Base-by-base conservation (phyloP, 495 filamentous ascomycete genomes). In the Lepidopterella palustris region DNA sequence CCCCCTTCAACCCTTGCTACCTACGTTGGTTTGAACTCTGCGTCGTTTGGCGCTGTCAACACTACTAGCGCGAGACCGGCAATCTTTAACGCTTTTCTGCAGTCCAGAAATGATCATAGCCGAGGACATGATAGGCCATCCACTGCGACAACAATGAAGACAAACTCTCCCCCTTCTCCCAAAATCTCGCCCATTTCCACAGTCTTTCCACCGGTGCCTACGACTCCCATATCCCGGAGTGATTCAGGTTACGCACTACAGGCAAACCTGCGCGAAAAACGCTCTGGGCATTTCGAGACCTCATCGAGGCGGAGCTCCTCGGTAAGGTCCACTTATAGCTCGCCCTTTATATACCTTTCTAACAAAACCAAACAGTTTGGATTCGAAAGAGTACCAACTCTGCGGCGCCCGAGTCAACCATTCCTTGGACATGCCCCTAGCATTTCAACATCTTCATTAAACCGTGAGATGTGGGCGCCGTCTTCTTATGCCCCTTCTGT, bases 401-500 rank as follows among this genome's bases (percentile, higher is more conserved):
- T 87, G 5, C 82, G 91, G 58, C 80, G 92, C 31, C 93, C 93
- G 13, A 95, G 89, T 70, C 79, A 88, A 6, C 89, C 92, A 6
- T 92, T 96, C 78, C 73, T 86, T 23, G 87, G 88, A 59, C 92
- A 96, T 68, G 78, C 85, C 15, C 82, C 89, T 9, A 93, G 87
- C 64, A 72, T 87, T 27, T 95, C 93, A 10, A 90, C 92, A 25
- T 93, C 89, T 9, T 89, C 89, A 4, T 76, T 95, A 57, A 86
- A 84, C 57, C 84, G 84, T 21, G 89, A 92, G 62, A 80, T 83
- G 59, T 80, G 86, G 49, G 82, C 86, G 18, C 83, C 84, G 1
- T 92, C 85, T 13, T 86, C 84, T 3, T 98, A 98, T 75, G 92
- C 93, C 1, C 92, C 93, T 1, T 97, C 92, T 2, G 89, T 92